Conservation (phyloP, 1,284 basidiomycete species). For the Meira miltonrushii region DNA sequence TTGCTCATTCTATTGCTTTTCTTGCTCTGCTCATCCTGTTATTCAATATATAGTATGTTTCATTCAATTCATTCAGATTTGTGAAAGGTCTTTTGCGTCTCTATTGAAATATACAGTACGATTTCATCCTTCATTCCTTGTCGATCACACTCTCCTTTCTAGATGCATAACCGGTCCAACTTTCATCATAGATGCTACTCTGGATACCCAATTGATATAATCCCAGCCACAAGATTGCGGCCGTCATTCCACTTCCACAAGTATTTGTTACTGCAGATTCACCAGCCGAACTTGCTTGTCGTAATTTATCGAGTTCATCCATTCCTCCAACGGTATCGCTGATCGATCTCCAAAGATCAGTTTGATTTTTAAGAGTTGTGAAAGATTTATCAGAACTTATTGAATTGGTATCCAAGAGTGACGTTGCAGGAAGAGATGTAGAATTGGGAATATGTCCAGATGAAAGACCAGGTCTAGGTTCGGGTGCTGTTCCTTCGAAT, state of each 20-base stretch:
- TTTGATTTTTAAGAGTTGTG: slow-evolving; percentile 44
- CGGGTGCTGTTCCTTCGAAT: slow-evolving; percentile 67
- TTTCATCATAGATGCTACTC: slow-evolving; percentile 72
- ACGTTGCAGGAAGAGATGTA: slow-evolving; percentile 74
- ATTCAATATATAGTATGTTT: not conserved
- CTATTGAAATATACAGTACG: not conserved
- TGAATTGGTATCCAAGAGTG: slow-evolving; percentile 63
- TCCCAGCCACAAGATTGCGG: slow-evolving; percentile 83
- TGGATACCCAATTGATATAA: slow-evolving; percentile 64
- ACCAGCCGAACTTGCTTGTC: slow-evolving; percentile 37
- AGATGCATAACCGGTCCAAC: slow-evolving; percentile 29
- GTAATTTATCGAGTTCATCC: slow-evolving; percentile 41
- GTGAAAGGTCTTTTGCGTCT: not conserved
- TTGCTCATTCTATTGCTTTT: not conserved
- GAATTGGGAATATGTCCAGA: slow-evolving; percentile 91
- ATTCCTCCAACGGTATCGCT: slow-evolving; percentile 69
- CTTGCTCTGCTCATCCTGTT: not conserved
- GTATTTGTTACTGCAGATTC: slow-evolving; percentile 33
- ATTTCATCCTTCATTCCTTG: slow-evolving; percentile 2
- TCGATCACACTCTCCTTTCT: slow-evolving; percentile 15
- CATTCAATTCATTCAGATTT: not conserved
- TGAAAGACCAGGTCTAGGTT: slow-evolving; percentile 79
- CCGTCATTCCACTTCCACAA: slow-evolving; percentile 78
- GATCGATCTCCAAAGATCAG: slow-evolving; percentile 43
- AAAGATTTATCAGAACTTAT: slow-evolving; percentile 21